phyloP scores from a whole-genome alignment of 345 rosid genomes.

The Erysimum cheiranthoides region DNA sequence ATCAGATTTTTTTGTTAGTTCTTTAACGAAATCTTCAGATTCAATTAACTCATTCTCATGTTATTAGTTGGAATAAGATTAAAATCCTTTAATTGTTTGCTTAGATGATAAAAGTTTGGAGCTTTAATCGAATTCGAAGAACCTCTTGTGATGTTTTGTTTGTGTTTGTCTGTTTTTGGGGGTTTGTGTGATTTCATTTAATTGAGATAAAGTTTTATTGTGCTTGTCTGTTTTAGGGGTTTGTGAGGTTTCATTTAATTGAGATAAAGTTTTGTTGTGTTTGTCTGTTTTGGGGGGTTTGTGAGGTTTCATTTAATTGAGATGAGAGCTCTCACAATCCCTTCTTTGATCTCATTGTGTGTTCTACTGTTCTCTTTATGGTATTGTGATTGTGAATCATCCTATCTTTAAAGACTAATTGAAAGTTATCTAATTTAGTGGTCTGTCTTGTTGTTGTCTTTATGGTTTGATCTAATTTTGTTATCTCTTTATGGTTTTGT shows the following conservation, averaged over 20 bases:
- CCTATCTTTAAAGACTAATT: not conserved
- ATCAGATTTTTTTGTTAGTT: not conserved
- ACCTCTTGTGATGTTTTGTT: not conserved
- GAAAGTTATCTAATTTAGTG: not conserved
- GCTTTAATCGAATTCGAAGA: not conserved
- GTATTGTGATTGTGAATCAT: not conserved
- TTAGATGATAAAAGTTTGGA: not conserved
- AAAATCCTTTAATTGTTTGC: conserved; percentile 5
- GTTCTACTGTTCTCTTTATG: not conserved
- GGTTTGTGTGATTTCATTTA: not conserved
- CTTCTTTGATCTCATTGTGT: not conserved
- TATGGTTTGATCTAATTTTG: not conserved
- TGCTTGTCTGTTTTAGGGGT: not conserved
- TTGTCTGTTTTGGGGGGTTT: not conserved
- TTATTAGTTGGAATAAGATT: not conserved
- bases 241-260: not conserved
- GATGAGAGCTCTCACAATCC: not conserved
- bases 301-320: not conserved
- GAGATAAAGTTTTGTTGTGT: not conserved
- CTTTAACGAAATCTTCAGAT: not conserved
- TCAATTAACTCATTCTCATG: not conserved
- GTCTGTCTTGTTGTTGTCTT: not conserved
- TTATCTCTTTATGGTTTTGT: not conserved
- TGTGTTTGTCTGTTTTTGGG: not conserved
- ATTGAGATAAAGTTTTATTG: not conserved